Conservation (phyloP, 1,284 basidiomycete genomes). For the Chalciporus sp. region DNA sequence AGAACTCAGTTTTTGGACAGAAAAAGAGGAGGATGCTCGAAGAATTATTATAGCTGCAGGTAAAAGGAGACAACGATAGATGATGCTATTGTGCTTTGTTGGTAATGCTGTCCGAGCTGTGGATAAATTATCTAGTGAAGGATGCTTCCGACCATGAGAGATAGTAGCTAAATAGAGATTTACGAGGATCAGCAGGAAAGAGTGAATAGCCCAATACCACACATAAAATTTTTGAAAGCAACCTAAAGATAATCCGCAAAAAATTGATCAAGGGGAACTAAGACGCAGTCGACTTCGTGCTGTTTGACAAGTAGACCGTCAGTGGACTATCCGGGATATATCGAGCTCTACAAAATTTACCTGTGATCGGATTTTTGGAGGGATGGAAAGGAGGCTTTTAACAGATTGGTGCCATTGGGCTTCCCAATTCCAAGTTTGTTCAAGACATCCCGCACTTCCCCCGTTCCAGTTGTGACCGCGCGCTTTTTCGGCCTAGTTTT, state of each 20-base stretch:
- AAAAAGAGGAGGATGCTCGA: conserved; percentile 56
- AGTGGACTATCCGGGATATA: conserved; percentile 6
- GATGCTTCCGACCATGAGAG: conserved; percentile 10
- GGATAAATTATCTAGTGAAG: conserved; percentile 26
- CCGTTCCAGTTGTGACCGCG: conserved; percentile 51
- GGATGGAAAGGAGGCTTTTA: conserved; percentile 70
- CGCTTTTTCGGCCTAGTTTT: conserved; percentile 57
- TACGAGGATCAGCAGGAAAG: conserved; percentile 2
- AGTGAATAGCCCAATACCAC: conserved; percentile 4
- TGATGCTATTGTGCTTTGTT: conserved; percentile 12
- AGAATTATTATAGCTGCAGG: conserved; percentile 52
- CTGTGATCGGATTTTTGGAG: conserved; percentile 44
- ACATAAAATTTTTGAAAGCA: neutral
- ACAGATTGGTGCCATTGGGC: conserved; percentile 55
- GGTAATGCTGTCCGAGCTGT: conserved; percentile 16
- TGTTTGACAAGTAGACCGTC: conserved; percentile 10
- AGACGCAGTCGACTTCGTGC: conserved; percentile 14
- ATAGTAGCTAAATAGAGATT: neutral
- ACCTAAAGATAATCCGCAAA: neutral
- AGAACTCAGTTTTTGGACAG: conserved; percentile 61
- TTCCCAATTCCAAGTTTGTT: conserved; percentile 78
- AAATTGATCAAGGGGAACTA: neutral
- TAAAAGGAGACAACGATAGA: conserved; percentile 33
- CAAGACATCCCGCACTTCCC: conserved; percentile 78
- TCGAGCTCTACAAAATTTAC: conserved; percentile 28